A percentile compares a stretch with the other conserved stretches of the same genome.
Evolutionary conservation across 1,284 basidiomycete species (phyloP).

Genomic region (Meira miltonrushii): DNA sequence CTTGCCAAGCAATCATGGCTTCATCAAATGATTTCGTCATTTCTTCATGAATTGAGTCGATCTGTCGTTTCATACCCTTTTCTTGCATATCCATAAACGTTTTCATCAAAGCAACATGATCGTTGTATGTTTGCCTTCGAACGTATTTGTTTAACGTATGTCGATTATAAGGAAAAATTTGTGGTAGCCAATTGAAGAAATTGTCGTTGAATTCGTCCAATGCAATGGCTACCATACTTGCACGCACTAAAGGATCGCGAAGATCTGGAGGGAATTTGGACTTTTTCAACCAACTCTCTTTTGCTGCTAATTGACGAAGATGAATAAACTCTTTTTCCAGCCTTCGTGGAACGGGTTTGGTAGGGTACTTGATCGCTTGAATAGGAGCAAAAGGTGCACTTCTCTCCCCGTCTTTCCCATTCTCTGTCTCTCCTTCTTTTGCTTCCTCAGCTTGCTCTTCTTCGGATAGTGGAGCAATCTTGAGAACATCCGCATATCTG

Average conservation of each 20-base stretch:
- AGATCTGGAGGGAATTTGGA: conserved; percentile 80
- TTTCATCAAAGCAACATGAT: conserved; percentile 39
- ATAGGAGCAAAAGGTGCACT: conserved; percentile 57
- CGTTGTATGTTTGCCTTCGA: conserved; percentile 46
- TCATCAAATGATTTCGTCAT: conserved; percentile 30
- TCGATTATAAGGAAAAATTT: conserved; percentile 83
- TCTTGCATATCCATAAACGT: conserved; percentile 43
- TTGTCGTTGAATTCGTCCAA: conserved; percentile 83
- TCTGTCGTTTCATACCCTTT: conserved; percentile 31
- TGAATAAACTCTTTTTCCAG: conserved; percentile 63
- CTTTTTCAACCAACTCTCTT: conserved; percentile 56
- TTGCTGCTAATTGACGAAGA: conserved; percentile 61
- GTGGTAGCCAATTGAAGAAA: conserved; percentile 82
- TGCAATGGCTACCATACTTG: conserved; percentile 72
- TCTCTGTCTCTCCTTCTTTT: conserved; percentile 42
- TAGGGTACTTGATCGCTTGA: conserved; percentile 31
- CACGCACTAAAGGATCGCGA: conserved; percentile 67
- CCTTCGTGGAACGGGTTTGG: conserved; percentile 59
- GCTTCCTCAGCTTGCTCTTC: neutral
- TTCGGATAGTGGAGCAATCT: neutral
- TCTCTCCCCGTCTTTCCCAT: neutral
- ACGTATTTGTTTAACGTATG: conserved; percentile 58
- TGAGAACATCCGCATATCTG: neutral
- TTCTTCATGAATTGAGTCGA: conserved; percentile 5
- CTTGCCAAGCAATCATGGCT: conserved; percentile 6